Conservation (phyloP, 192 early-diverging fungal genomes). For the Coemansia sp. region DNA sequence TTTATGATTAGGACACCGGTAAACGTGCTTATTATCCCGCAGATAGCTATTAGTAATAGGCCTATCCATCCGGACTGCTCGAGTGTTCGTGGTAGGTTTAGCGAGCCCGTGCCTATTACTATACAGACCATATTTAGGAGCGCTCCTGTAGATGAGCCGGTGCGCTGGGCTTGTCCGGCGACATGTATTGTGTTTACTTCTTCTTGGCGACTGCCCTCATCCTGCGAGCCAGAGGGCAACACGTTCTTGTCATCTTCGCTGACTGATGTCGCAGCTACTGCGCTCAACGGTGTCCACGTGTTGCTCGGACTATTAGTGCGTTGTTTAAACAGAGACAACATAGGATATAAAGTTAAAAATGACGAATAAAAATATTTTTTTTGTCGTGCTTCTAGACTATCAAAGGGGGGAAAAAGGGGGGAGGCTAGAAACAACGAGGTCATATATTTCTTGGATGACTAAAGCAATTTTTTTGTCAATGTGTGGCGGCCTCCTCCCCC, state of each 20-base stretch:
- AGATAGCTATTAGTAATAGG: conserved; percentile 60
- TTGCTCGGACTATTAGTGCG: background rate
- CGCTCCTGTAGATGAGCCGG: conserved; percentile 56
- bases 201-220: background rate
- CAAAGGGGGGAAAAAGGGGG: background rate
- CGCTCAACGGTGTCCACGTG: conserved; percentile 5
- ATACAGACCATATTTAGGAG: conserved; percentile 66
- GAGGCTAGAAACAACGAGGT: background rate
- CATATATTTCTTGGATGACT: no score
- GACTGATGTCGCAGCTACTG: background rate
- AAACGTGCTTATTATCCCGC: conserved; percentile 68
- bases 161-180: conserved; percentile 30
- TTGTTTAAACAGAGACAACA: background rate
- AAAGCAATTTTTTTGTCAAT: no score
- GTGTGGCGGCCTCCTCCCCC: no score
- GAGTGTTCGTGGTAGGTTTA: conserved; percentile 75
- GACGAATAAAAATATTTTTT: background rate
- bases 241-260: background rate
- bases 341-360: background rate
- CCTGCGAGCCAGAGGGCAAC: background rate
- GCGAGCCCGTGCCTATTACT: conserved; percentile 71
- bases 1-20: conserved; percentile 69
- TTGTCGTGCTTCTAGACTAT: no score
- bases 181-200: conserved; percentile 1
- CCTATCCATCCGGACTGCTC: conserved; percentile 74